Conservation (phyloP, 2,329 filamentous ascomycete genomes). For the Nemania abortiva region DNA sequence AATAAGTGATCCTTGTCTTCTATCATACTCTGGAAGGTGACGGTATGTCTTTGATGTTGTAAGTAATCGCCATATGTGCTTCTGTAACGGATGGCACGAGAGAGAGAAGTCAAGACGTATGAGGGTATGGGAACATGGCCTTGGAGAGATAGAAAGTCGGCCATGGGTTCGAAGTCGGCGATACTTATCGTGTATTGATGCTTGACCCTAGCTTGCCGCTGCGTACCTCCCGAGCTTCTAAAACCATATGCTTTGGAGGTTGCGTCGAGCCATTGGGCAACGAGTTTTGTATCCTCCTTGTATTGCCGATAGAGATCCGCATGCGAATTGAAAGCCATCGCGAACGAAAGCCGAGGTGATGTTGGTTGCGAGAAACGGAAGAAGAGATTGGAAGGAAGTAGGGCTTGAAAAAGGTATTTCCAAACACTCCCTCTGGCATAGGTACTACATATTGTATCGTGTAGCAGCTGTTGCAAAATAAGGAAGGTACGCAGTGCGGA, state of each 20-base stretch:
- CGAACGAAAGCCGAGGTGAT: too few species aligned
- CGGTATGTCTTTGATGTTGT: conserved; percentile 2
- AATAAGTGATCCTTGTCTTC: conserved; percentile 14
- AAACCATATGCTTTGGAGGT: conserved; percentile 21
- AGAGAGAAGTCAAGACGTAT: conserved; percentile 7
- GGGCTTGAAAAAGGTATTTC: too few species aligned
- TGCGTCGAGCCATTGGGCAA: conserved; percentile 24
- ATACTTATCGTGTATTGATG: conserved; percentile 1
- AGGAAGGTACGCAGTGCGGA: too few species aligned
- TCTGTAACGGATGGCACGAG: conserved; percentile 20
- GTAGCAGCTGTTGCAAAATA: too few species aligned
- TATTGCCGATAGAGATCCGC: conserved; percentile 14
- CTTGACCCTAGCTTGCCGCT: not conserved
- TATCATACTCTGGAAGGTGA: not conserved
- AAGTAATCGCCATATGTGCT: conserved; percentile 18
- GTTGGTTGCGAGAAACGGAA: too few species aligned
- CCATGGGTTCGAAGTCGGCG: conserved; percentile 18
- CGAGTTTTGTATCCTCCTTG: conserved; percentile 17
- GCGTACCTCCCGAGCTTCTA: not conserved
- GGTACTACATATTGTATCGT: too few species aligned
- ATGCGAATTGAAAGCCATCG: not conserved
- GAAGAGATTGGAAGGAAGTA: too few species aligned
- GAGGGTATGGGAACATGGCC: not conserved
- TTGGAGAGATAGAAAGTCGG: conserved; percentile 17
- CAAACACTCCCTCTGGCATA: too few species aligned